Evolutionary conservation across 2,329 filamentous ascomycete species (phyloP), one percentile per base, ranked within the genome.

Genomic region (Venturia oleaginea): DNA sequence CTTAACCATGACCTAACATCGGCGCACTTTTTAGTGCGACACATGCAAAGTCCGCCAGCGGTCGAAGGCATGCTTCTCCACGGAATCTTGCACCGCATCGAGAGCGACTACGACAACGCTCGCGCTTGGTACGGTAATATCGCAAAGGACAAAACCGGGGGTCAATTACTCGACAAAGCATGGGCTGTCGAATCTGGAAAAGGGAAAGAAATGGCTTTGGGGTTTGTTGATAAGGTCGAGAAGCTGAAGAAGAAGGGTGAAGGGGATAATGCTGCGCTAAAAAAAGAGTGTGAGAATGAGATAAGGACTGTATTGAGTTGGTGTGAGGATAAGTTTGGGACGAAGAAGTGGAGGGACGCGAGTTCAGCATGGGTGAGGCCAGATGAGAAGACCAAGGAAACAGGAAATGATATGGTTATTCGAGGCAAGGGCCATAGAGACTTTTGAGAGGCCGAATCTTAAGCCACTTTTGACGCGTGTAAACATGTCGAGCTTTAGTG

Each of bases 11-110:
- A 83, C 69, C 72, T 83, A 0, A 72, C 79, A 4, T 75, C 73
- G 24, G 81, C 81, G 0, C 81, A 84, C 70, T 83, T 83, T 69
- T 74, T 83, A 1, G 74, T 80, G 30, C 76, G 81, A 1, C 79
- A 83, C 67, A 82, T 82, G 79, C 77, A 81, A 70, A 75, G 76
- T 10, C 69, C 75, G 17, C 80, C 81, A 0, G 78, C 78, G 0
- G 74, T 74, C 48, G 81, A 83, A 66, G 78, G 77, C 19, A 83
- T 83, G 80, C 76, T 79, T 46, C 72, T 82, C 1, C 81, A 83
- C 66, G 76, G 77, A 4, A 77, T 83, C 17, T 68, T 84, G 66
- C 80, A 83, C 65, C 73, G 80, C 1, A 74, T 81, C 32, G 81
- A 83, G 69, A 80, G 80, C 4, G 80, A 83, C 64, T 76, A 79